Conservation (phyloP, 129 eudicot genomes). For the sunflower (Helianthus annuus) region DNA sequence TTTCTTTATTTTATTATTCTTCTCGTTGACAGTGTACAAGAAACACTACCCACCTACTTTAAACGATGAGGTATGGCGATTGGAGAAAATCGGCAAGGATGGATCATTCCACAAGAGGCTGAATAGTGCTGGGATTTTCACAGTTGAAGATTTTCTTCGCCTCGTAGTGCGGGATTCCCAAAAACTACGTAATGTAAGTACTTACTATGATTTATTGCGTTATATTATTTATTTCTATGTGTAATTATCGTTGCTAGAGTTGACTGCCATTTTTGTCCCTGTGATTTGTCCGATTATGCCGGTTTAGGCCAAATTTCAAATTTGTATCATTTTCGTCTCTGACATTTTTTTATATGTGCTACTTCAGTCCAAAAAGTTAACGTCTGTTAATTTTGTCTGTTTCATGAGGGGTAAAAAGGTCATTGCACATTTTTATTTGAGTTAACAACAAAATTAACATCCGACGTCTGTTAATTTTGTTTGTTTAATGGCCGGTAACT, state of each 20-base stretch:
- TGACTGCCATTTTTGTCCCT: no score
- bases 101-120: slow-evolving; percentile 94
- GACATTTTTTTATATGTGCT: no score
- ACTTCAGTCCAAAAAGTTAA: no score
- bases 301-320: no score
- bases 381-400: no score
- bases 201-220: slow-evolving; percentile 5
- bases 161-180: slow-evolving; percentile 69
- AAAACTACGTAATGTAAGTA: slow-evolving; percentile 68
- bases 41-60: slow-evolving; percentile 91
- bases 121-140: slow-evolving; percentile 55
- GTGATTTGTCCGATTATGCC: no score
- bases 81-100: slow-evolving; percentile 93
- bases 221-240: background rate
- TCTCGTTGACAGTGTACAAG: slow-evolving; percentile 61
- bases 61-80: slow-evolving; percentile 90
- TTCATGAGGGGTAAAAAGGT: no score
- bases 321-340: no score
- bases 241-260: background rate
- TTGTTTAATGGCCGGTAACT: no score
- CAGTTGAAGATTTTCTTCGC: slow-evolving; percentile 83
- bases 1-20: background rate
- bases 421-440: no score
- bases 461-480: no score
- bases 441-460: no score